These are phyloP conservation scores for Candida gorgasii DNA, from an alignment of 805 yeast genomes.

Conservation along the genomic window DNA sequence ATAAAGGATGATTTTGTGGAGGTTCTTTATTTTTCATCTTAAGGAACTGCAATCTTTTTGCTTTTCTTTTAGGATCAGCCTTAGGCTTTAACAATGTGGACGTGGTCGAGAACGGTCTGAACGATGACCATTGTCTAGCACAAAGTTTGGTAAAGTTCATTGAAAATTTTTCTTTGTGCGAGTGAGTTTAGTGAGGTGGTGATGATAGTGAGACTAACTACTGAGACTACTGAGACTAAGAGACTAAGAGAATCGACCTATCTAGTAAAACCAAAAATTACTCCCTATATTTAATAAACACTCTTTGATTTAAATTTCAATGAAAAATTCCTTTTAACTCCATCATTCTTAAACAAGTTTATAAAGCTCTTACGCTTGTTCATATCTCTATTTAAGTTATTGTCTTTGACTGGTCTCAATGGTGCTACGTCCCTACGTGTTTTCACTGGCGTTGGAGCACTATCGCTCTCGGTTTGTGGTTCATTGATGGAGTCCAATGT, in stretches of 20 bases:
- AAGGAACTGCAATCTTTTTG: slow-evolving; percentile 24
- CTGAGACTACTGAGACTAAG: no score
- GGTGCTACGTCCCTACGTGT: no score
- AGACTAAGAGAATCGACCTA: no score
- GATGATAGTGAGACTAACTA: no score
- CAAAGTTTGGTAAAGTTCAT: slow-evolving; percentile 1
- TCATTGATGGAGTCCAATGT: slow-evolving; percentile 9
- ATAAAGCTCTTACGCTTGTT: slow-evolving; percentile 20
- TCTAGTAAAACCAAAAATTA: no score
- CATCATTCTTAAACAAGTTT: slow-evolving; percentile 17
- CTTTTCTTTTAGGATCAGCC: slow-evolving; percentile 18
- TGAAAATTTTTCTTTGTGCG: slow-evolving; percentile 9
- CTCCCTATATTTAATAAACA: no score
- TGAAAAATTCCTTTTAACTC: slow-evolving; percentile 18
- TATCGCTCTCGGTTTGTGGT: slow-evolving; percentile 7
- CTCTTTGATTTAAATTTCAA: slow-evolving; percentile 20
- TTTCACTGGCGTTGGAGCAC: not conserved
- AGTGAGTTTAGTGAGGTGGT: no score
- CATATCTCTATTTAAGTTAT: slow-evolving; percentile 1
- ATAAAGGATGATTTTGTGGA: slow-evolving; percentile 55
- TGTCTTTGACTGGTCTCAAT: not conserved
- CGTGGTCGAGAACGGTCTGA: slow-evolving; percentile 1
- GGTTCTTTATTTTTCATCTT: slow-evolving; percentile 34
- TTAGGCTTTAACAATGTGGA: slow-evolving; percentile 2
- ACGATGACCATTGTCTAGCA: not conserved